Evolutionary conservation across 2,329 filamentous ascomycete species (phyloP).

Genomic region (Trichoderma endophyticum): DNA sequence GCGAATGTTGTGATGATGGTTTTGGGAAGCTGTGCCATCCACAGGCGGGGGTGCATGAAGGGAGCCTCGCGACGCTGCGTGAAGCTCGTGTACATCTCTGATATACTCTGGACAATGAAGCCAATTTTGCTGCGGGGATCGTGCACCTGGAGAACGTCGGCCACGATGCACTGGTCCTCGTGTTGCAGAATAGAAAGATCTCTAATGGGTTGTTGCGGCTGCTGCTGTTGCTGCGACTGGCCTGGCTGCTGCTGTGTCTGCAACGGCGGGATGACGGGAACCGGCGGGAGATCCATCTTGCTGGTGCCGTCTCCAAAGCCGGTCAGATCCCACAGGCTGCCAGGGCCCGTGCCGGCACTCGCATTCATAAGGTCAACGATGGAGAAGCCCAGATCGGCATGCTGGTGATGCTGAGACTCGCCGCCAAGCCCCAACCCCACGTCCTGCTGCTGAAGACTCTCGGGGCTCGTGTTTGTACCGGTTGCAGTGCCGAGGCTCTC

Average conservation of each 20-base stretch:
- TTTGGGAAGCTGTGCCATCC: constrained; percentile 38
- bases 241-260: constrained; percentile 5
- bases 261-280: constrained; percentile 26
- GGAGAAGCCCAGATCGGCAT: constrained; percentile 33
- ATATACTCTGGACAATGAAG: constrained; percentile 34
- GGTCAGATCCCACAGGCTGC: constrained; percentile 14
- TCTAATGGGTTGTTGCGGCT: constrained; percentile 25
- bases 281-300: constrained; percentile 33
- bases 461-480: constrained; percentile 32
- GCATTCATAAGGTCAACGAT: constrained; percentile 34
- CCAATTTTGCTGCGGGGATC: constrained; percentile 36
- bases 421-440: constrained; percentile 24
- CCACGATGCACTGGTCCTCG: constrained; percentile 23
- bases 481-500: constrained; percentile 30
- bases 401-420: constrained; percentile 16
- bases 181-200: constrained; percentile 30
- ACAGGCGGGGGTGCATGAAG: constrained; percentile 44
- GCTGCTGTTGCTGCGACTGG: constrained; percentile 11
- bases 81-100: constrained; percentile 34
- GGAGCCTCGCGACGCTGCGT: constrained; percentile 37
- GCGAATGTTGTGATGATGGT: constrained; percentile 41
- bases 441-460: constrained; percentile 28
- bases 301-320: constrained; percentile 23
- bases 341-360: not conserved
- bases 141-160: constrained; percentile 36